Evolutionary conservation across 805 yeast species (phyloP), one percentile per base, ranked within the genome.

Genomic region (Jamesozyma spencerorum): DNA sequence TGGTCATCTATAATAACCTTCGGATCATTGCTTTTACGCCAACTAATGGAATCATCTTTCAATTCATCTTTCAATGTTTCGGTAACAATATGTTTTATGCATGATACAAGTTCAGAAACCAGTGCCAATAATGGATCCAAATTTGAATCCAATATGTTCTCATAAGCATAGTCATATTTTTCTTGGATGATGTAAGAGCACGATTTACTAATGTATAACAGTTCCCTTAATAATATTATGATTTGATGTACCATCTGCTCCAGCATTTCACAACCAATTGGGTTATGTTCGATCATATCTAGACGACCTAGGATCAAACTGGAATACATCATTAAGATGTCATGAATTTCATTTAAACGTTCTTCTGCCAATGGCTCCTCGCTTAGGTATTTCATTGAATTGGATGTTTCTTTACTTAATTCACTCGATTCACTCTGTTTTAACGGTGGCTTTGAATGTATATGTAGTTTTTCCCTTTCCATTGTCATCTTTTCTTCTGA

Each of bases 281-380:
- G 70, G 54, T 82, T 83, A 49, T 79, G 81, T 53, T 84, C 92
- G 28, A 83, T 75, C 58, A 84, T 67, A 57, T 84, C 92, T 47
- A 84, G 61, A 50, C 94, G 64, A n/a, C 94, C 94, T 13, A 81
- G 68, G 8, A 83, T 72, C 47, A 84, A 52, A 2, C 81, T 79
- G 47, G 82, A 65, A 51, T 83, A 83, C 1, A 75, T 67, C 50
- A 74, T 72, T 13, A 81, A 53, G 4, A 79, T 64, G 20, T 74
- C 72, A 49, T 80, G 72, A 31, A 82, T 72, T 57, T 82, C 88
- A 19, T 75, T 71, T 18, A 82, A 64, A 49, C 94, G 66, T 41
- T 68, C 72, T 41, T 73, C 68, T 0, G 85, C 85, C 40, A 65
- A 61, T 2, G 94, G 94, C 2, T 85, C 75, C 1, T 57, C 47